Evolutionary conservation across 441 rosid genomes (phyloP), one percentile per base, ranked within the genome.

Genomic region (Gossypium aridum): DNA sequence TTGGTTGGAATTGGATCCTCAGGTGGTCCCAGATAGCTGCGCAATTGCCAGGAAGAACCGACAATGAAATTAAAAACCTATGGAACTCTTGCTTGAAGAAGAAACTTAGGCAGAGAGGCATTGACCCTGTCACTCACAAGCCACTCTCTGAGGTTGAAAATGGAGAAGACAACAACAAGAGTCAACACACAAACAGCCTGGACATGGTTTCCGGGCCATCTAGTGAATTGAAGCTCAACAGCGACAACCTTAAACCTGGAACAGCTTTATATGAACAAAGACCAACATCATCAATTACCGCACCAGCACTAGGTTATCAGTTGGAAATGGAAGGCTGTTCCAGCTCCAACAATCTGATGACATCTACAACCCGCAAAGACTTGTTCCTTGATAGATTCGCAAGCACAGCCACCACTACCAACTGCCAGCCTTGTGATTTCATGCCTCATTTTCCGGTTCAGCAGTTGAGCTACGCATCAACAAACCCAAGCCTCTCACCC

Each of bases 21-120:
- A 95, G 99, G 82, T 95, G 99, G 99, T 95, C 99, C 76, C 98
- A 92, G 76, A 95, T 95, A 68, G 99, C 99, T 7, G 89, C 96
- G 14, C 86, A 90, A 54, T 78, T 95, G 75, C 98, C 99, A 0
- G 99, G 98, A 76, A 87, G 99, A 80, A 92, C 98, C 34, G 99
- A 95, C 83, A 92, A 95, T 77, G 99, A 95, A 82, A 92, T 95
- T 60, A 95, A 95, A 73, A 95, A 95, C 78, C 86, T 90, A 4
- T 92, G 98, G 99, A 95, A 95, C 74, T 95, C 99, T 51, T 80
- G 91, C 87, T 80, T 94, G 4, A 94, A 94, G 91, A 94, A 94
- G 89, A 94, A 91, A 82, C 91, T 95, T 4, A 84, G 88, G 81
- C 90, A 88, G 83, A 85, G 84, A 74, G 99, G 99, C 71, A 95